Evolutionary conservation across 345 rosid genomes (phyloP).

Genomic region (Salix dunnii): DNA sequence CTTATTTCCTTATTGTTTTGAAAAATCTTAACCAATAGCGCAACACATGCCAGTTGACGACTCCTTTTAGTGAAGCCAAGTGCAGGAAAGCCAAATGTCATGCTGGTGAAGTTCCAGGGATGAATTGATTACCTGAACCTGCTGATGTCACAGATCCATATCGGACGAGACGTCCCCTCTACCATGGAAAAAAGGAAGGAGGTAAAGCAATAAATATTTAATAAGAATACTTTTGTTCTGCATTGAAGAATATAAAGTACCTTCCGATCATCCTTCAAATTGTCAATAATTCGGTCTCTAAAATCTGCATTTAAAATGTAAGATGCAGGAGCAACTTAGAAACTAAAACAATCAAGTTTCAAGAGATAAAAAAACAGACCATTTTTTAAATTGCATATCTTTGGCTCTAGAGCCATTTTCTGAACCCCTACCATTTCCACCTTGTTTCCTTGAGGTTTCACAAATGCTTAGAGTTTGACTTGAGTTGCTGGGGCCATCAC

Average conservation of each 20-base stretch:
- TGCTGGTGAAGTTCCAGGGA: slow-evolving; percentile 4
- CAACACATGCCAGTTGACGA: not conserved
- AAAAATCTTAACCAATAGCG: not conserved
- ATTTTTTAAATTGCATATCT: slow-evolving; percentile 29
- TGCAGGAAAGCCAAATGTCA: not conserved
- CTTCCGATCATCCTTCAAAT: slow-evolving; percentile 56
- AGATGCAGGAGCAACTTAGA: not conserved
- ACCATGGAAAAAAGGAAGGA: slow-evolving; percentile 16
- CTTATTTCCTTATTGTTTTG: not conserved
- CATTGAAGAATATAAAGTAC: slow-evolving; percentile 25
- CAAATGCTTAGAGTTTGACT: slow-evolving; percentile 41
- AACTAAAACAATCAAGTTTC: not conserved
- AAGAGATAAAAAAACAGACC: not conserved
- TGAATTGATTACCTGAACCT: slow-evolving; percentile 43
- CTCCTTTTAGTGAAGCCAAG: not conserved
- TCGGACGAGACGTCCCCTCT: slow-evolving; percentile 51
- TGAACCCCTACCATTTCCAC: slow-evolving; percentile 34
- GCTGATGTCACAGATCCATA: slow-evolving; percentile 56
- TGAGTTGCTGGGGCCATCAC: slow-evolving; percentile 62
- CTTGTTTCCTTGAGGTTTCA: slow-evolving; percentile 54
- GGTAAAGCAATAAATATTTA: not conserved
- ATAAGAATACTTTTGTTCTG: not conserved
- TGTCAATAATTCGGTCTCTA: slow-evolving; percentile 52
- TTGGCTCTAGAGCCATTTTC: slow-evolving; percentile 44
- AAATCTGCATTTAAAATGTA: slow-evolving; percentile 39